Conservation (phyloP, 805 yeast genomes). For the Suhomyces sp. region DNA sequence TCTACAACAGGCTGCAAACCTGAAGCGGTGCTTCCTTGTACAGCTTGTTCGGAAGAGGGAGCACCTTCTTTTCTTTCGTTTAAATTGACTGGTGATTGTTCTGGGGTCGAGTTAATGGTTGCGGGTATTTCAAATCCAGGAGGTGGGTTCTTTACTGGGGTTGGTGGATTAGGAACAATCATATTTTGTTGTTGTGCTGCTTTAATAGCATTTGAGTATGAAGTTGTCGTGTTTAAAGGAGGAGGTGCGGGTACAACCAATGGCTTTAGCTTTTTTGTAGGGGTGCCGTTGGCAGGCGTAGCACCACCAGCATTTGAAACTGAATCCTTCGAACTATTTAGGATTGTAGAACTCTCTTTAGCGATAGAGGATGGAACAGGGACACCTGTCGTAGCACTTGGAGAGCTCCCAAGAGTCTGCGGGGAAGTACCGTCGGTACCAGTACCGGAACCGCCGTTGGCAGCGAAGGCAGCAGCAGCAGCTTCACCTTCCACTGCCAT, state of each 20-base stretch:
- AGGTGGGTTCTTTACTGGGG: slow-evolving; percentile 3
- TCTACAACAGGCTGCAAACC: neutral
- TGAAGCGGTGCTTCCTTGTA: too few species aligned
- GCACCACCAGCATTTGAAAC: slow-evolving; percentile 2
- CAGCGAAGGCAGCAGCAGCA: slow-evolving; percentile 9
- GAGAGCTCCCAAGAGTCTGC: neutral
- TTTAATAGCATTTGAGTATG: slow-evolving; percentile 26
- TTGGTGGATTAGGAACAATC: too few species aligned
- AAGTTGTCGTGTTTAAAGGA: slow-evolving; percentile 16
- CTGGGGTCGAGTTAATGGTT: slow-evolving; percentile 7
- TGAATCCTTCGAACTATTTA: slow-evolving; percentile 10
- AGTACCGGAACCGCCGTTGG: too few species aligned
- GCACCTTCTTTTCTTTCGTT: slow-evolving; percentile 1
- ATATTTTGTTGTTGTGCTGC: slow-evolving; percentile 10
- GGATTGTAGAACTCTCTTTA: neutral
- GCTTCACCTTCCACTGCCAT: slow-evolving; percentile 16
- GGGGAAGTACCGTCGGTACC: too few species aligned
- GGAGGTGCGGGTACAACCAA: slow-evolving; percentile 24
- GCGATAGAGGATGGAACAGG: neutral
- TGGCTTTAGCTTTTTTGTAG: slow-evolving; percentile 17
- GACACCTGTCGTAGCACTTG: neutral
- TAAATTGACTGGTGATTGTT: slow-evolving; percentile 7
- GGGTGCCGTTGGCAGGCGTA: slow-evolving; percentile 10
- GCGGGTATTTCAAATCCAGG: slow-evolving; percentile 3
- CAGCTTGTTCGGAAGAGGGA: neutral